Evolutionary conservation across 306 rosid genomes (phyloP).

Genomic region (Trifolium subterraneum): DNA sequence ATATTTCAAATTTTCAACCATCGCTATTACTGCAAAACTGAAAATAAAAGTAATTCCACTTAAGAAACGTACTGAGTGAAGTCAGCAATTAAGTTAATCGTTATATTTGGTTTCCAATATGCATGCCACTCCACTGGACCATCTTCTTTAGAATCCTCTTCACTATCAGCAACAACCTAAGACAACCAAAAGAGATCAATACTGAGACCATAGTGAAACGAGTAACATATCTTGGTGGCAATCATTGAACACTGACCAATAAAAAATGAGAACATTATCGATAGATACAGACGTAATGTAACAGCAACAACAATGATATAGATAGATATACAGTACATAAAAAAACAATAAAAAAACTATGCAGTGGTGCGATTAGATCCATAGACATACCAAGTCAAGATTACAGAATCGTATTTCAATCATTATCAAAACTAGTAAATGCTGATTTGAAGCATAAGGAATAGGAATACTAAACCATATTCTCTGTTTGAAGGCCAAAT

Average conservation of each 20-base stretch:
- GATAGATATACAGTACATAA: neutral
- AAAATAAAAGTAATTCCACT: conserved; percentile 24
- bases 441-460: neutral
- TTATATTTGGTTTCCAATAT: conserved; percentile 89
- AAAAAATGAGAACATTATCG: conserved; percentile 12
- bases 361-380: conserved; percentile 7
- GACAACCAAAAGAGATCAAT: conserved; percentile 44
- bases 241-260: conserved; percentile 29
- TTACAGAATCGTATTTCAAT: neutral
- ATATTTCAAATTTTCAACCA: conserved; percentile 27
- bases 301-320: neutral
- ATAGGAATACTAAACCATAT: neutral
- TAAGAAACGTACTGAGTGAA: conserved; percentile 71
- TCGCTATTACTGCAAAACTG: conserved; percentile 28
- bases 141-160: conserved; percentile 64
- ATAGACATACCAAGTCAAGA: neutral
- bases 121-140: conserved; percentile 83
- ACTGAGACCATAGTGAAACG: conserved; percentile 32
- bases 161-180: conserved; percentile 68
- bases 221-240: neutral
- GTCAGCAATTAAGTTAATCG: conserved; percentile 90
- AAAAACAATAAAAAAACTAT: neutral
- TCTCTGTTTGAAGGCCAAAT: neutral
- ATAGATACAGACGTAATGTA: neutral
- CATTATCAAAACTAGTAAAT: conserved; percentile 19